A percentile compares a stretch with the other conserved stretches of the same genome.
These are phyloP conservation scores for Medicago lupulina DNA, from an alignment of 306 rosid species.

Conservation along the genomic window DNA sequence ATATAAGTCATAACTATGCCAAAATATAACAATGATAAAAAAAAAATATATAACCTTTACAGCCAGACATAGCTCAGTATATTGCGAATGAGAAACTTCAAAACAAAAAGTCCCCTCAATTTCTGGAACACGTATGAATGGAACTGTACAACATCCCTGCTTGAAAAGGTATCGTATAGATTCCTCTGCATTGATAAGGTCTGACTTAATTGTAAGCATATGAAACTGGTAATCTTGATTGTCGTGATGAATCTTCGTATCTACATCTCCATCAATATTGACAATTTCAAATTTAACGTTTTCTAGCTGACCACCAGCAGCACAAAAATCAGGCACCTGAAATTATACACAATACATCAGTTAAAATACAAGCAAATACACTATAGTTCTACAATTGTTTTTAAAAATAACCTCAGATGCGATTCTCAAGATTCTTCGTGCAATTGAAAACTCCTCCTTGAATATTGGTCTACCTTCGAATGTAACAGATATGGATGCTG, in stretches of 20 bases:
- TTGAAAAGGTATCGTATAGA: slow-evolving; percentile 52
- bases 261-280: slow-evolving; percentile 49
- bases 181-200: slow-evolving; percentile 35
- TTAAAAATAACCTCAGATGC: slow-evolving; percentile 48
- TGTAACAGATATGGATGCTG: slow-evolving; percentile 56
- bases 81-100: slow-evolving; percentile 54
- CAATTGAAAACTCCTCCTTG: slow-evolving; percentile 44
- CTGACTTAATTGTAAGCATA: slow-evolving; percentile 58
- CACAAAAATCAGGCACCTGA: slow-evolving; percentile 57
- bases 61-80: slow-evolving; percentile 43
- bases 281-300: slow-evolving; percentile 59
- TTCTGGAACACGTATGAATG: slow-evolving; percentile 46
- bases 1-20: slow-evolving; percentile 7
- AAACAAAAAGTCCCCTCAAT: slow-evolving; percentile 48
- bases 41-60: slow-evolving; percentile 47
- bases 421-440: slow-evolving; percentile 50
- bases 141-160: slow-evolving; percentile 57
- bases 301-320: slow-evolving; percentile 51
- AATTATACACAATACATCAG: not conserved
- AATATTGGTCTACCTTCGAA: slow-evolving; percentile 37
- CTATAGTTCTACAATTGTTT: not conserved
- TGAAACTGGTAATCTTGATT: slow-evolving; percentile 51
- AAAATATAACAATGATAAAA: not conserved
- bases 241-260: slow-evolving; percentile 49
- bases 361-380: slow-evolving; percentile 8